Evolutionary conservation across 2,329 filamentous ascomycete genomes (phyloP), one percentile per base, ranked within the genome.

Genomic region (Eurotiales sp.): DNA sequence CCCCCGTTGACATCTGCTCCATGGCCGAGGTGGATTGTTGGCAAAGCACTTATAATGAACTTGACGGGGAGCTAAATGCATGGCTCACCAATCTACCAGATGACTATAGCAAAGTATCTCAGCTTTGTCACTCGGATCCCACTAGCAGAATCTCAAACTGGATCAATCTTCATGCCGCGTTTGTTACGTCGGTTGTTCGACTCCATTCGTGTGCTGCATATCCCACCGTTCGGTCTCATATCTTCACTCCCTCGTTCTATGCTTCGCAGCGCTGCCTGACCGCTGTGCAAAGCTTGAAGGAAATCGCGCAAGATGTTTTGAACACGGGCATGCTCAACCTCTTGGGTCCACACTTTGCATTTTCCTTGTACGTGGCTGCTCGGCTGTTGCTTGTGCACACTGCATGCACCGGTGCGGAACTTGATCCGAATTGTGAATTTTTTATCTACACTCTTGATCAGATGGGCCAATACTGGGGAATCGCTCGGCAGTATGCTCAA

Each of bases 171-270:
- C 91, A 96, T 64, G 87, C 88, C 3, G 90, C 90, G 0, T 95
- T 90, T 63, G 88, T 95, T 67, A 95, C 90, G 76, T 82, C 67
- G 73, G 79, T 72, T 4, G 19, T 50, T 23, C 84, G 91, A 29
- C 79, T 96, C 19, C 90, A 96, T 71, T 95, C 90, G 0, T 95
- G 90, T 1, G 90, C 91, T 7, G 91, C 90, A 1, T 96, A 96
- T 67, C 91, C 91, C 3, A 95, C 90, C 4, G 92, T 88, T 3
- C 81, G 88, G 30, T 95, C 89, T 1, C 85, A 86, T 12, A 91
- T 95, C 46, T 96, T 96, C 72, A 90, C 88, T 0, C 88, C 90
- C 0, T 95, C 88, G 0, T 95, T 89, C 67, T 88, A 84, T 60
- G 91, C 91, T 23, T 87, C 84, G 49, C 89, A 95, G 64, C 79